Conservation (phyloP, 768 basidiomycete species). For the Fomitopsis pulvina region DNA sequence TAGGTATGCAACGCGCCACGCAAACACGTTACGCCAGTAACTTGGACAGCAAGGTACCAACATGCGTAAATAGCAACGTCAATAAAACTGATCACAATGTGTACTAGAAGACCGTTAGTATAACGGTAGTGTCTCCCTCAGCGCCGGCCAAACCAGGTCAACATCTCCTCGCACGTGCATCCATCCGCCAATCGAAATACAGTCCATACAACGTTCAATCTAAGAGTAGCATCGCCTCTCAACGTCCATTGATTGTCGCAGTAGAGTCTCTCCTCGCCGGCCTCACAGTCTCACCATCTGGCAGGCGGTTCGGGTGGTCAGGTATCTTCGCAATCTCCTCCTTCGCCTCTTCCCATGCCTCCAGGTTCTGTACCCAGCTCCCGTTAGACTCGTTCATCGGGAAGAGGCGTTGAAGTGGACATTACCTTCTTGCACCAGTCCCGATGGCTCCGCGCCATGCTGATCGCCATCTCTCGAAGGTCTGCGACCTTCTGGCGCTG, state of each 20-base stretch:
- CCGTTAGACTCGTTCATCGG: constrained; percentile 11
- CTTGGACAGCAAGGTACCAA: too few species aligned
- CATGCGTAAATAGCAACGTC: too few species aligned
- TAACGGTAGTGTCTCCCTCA: too few species aligned
- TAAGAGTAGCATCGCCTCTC: constrained; percentile 8
- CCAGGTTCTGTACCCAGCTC: constrained; percentile 64
- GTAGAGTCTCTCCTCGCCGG: constrained; percentile 54
- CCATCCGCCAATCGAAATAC: too few species aligned
- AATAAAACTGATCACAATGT: too few species aligned
- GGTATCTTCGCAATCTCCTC: constrained; percentile 87
- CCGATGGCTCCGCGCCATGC: constrained; percentile 82
- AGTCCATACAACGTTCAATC: background rate
- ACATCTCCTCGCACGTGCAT: too few species aligned
- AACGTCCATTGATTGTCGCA: constrained; percentile 63
- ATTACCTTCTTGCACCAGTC: constrained; percentile 97
- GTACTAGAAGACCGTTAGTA: too few species aligned
- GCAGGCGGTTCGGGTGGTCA: constrained; percentile 75
- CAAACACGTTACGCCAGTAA: too few species aligned
- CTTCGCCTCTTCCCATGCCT: constrained; percentile 96
- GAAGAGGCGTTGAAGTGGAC: background rate
- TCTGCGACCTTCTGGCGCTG: constrained; percentile 99
- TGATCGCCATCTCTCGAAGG: constrained; percentile 87
- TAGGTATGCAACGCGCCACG: too few species aligned
- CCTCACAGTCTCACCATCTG: constrained; percentile 32
- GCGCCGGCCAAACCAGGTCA: too few species aligned